phyloP scores from a whole-genome alignment of 768 basidiomycete species.

The Tylopilus sp. region DNA sequence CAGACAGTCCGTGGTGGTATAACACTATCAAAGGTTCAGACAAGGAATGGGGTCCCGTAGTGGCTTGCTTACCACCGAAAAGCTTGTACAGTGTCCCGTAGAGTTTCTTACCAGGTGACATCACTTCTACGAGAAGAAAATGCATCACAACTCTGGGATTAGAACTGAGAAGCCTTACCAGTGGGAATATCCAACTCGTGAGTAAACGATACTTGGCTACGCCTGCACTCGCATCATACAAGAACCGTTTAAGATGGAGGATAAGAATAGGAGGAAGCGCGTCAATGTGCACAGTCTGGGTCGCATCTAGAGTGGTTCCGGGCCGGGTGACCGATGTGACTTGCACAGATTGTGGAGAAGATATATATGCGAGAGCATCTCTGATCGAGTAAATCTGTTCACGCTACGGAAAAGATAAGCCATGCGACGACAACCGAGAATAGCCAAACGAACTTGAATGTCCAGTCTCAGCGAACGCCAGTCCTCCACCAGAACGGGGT shows the following conservation, averaged over 20 bases:
- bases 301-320: conserved; percentile 65
- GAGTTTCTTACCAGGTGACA: conserved; percentile 50
- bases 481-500: conserved; percentile 86
- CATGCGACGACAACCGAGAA: background rate
- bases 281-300: conserved; percentile 73
- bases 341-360: conserved; percentile 78
- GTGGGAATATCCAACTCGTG: conserved; percentile 73
- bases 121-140: conserved; percentile 44
- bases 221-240: conserved; percentile 70
- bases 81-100: conserved; percentile 66
- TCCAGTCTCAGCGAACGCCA: conserved; percentile 88
- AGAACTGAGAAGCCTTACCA: conserved; percentile 37
- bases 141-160: accelerated
- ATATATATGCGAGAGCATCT: conserved; percentile 77
- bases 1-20: conserved; percentile 91
- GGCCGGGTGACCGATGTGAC: conserved; percentile 55
- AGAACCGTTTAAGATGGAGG: conserved; percentile 90
- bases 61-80: conserved; percentile 63
- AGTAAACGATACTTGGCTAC: conserved; percentile 78
- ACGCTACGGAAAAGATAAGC: conserved; percentile 39
- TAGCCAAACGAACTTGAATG: conserved; percentile 59
- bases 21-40: conserved; percentile 49
- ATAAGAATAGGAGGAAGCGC: conserved; percentile 80
- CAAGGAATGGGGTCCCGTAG: background rate
- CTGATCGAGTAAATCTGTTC: conserved; percentile 74